A percentile compares a stretch with the other conserved stretches of the same genome.
Evolutionary conservation across 2,329 filamentous ascomycete genomes (phyloP).

Genomic region (Orbilia blumenaviensis): DNA sequence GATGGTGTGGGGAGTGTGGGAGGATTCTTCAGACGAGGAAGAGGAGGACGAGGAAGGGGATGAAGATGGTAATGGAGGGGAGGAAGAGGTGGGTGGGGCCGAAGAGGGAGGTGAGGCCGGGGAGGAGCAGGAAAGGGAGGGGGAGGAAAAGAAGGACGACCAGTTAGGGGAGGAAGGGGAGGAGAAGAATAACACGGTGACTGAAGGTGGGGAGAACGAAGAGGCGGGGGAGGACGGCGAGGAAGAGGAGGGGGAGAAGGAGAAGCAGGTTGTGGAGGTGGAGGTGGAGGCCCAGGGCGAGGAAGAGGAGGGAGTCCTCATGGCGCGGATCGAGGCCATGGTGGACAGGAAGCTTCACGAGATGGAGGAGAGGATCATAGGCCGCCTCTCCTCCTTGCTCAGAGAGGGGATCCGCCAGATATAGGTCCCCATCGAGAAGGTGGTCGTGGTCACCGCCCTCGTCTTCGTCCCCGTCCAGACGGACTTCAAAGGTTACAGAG

Average conservation of each 20-base stretch:
- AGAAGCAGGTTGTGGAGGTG: not conserved
- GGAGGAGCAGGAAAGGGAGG: slow-evolving; percentile 49
- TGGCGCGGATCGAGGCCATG: not conserved
- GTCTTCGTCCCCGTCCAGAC: not conserved
- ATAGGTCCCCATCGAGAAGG: not conserved
- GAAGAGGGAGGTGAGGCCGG: not conserved
- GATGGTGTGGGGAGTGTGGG: not conserved
- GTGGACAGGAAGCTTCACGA: not conserved
- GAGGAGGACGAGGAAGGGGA: slow-evolving; percentile 49
- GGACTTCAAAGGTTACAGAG: not conserved
- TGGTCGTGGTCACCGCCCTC: not conserved
- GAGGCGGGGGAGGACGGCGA: slow-evolving; percentile 12
- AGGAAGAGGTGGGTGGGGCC: not conserved
- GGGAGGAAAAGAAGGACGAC: slow-evolving; percentile 57
- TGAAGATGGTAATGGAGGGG: not conserved
- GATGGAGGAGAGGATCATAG: not conserved
- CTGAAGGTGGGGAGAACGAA: slow-evolving; percentile 22
- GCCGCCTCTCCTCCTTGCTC: not conserved
- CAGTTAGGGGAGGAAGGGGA: slow-evolving; percentile 51
- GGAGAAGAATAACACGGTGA: slow-evolving; percentile 55
- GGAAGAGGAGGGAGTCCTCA: slow-evolving; percentile 1
- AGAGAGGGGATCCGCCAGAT: not conserved
- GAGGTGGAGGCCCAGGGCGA: not conserved
- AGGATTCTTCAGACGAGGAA: slow-evolving; percentile 59
- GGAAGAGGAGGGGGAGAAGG: not conserved